A percentile compares a stretch with the other conserved stretches of the same genome.
phyloP scores from a whole-genome alignment of 2,329 filamentous ascomycete genomes.

The Graphium sp. region DNA sequence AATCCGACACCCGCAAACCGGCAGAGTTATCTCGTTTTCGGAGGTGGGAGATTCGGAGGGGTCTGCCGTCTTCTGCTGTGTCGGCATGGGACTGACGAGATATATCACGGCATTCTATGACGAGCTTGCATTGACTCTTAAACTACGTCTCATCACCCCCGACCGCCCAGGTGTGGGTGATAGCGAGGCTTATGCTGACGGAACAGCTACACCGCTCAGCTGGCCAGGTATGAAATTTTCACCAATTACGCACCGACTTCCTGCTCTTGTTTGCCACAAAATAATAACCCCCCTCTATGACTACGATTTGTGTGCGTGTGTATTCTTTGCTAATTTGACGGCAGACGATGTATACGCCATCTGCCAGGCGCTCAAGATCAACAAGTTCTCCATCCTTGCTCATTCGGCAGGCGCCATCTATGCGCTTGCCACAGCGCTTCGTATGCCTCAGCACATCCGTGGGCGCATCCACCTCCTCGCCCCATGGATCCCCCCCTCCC shows the following conservation, averaged over 20 bases:
- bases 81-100: conserved; percentile 92
- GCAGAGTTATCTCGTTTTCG: conserved; percentile 82
- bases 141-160: conserved; percentile 78
- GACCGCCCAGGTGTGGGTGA: conserved; percentile 89
- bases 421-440: conserved; percentile 80
- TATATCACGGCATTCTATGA: conserved; percentile 97
- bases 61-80: conserved; percentile 86
- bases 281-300: too few species aligned
- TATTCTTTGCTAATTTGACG: background rate
- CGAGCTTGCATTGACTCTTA: conserved; percentile 77
- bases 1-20: conserved; percentile 71
- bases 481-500: conserved; percentile 93
- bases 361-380: conserved; percentile 80
- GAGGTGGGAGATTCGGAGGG: conserved; percentile 90
- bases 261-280: too few species aligned
- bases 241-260: too few species aligned
- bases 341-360: conserved; percentile 76
- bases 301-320: too few species aligned
- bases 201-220: conserved; percentile 69
- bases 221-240: conserved; percentile 64
- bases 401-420: conserved; percentile 98
- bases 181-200: conserved; percentile 71
- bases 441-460: conserved; percentile 90
- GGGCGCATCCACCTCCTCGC: conserved; percentile 88
- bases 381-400: conserved; percentile 87